These are phyloP conservation scores for Aphanomyces invadans DNA, from an alignment of 352 stramenopile genomes.

Conservation along the genomic window DNA sequence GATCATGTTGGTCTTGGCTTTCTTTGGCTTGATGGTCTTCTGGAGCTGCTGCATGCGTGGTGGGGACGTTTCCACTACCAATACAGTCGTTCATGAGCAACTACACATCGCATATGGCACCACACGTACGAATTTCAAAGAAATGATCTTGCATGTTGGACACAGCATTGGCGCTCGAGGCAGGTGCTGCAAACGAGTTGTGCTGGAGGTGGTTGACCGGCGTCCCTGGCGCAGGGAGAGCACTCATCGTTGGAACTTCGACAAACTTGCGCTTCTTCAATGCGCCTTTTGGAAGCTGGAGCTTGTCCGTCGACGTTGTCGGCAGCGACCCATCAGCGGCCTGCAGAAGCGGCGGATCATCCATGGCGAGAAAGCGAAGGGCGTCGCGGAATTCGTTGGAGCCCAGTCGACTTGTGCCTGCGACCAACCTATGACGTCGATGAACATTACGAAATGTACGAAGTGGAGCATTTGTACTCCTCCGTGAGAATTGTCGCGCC, in stretches of 20 bases:
- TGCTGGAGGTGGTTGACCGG: background rate
- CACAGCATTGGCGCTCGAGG: too few relatives aligned
- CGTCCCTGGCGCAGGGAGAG: background rate
- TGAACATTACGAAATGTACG: too few relatives aligned
- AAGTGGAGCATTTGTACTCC: too few relatives aligned
- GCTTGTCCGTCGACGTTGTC: slow-evolving; percentile 35
- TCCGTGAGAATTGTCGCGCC: slow-evolving; percentile 53
- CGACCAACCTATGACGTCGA: slow-evolving; percentile 26
- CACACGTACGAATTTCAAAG: slow-evolving; percentile 17
- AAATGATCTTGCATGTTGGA: slow-evolving; percentile 8
- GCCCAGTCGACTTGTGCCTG: slow-evolving; percentile 64
- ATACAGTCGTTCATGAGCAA: slow-evolving; percentile 27
- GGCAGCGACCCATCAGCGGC: slow-evolving; percentile 20
- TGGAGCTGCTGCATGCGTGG: slow-evolving; percentile 12
- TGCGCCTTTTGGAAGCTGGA: slow-evolving; percentile 31
- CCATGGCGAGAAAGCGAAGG: slow-evolving; percentile 77
- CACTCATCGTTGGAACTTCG: slow-evolving; percentile 37
- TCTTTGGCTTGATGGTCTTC: slow-evolving; percentile 19
- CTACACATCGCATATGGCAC: background rate
- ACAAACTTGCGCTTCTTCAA: slow-evolving; percentile 75
- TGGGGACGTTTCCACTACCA: slow-evolving; percentile 29
- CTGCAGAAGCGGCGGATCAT: slow-evolving; percentile 65
- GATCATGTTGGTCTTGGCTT: slow-evolving; percentile 6
- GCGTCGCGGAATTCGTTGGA: slow-evolving; percentile 82
- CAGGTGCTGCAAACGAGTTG: background rate